phyloP scores from a whole-genome alignment of 2,329 filamentous ascomycete species.

The Fusarium cyanostomum region DNA sequence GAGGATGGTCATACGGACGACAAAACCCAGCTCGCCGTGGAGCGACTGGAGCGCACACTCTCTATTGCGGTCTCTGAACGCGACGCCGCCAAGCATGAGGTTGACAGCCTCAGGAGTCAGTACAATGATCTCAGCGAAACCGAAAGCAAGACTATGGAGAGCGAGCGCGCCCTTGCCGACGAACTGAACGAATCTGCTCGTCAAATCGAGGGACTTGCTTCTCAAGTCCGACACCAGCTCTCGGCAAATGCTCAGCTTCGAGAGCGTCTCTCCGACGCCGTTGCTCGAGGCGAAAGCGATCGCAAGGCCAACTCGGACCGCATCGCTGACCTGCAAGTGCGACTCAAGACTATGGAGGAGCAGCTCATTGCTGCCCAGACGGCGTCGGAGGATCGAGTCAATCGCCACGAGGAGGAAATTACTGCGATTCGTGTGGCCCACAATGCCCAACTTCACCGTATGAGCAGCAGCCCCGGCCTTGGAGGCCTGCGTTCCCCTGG shows the following conservation, averaged over 20 bases:
- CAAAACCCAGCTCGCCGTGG: constrained; percentile 69
- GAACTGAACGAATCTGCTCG: constrained; percentile 78
- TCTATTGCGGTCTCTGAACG: constrained; percentile 75
- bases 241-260: constrained; percentile 80
- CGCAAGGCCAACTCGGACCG: constrained; percentile 82
- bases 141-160: constrained; percentile 65
- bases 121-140: constrained; percentile 65
- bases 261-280: constrained; percentile 78
- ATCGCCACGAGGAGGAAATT: constrained; percentile 87
- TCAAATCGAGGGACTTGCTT: constrained; percentile 81
- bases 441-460: constrained; percentile 78
- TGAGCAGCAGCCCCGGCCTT: constrained; percentile 60
- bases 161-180: constrained; percentile 71
- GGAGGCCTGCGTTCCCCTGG: constrained; percentile 48
- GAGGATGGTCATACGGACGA: constrained; percentile 55
- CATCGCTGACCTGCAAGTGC: constrained; percentile 84
- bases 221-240: constrained; percentile 82
- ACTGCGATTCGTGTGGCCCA: constrained; percentile 78
- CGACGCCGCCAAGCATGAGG: constrained; percentile 75
- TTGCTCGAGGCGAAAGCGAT: constrained; percentile 83
- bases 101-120: constrained; percentile 68
- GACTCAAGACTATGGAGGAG: constrained; percentile 84
- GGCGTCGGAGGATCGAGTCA: constrained; percentile 83
- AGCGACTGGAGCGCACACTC: constrained; percentile 74
- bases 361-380: constrained; percentile 84